These are phyloP conservation scores for Taiozyma sp. DNA, from an alignment of 1,139 yeast species.

Conservation along the genomic window DNA sequence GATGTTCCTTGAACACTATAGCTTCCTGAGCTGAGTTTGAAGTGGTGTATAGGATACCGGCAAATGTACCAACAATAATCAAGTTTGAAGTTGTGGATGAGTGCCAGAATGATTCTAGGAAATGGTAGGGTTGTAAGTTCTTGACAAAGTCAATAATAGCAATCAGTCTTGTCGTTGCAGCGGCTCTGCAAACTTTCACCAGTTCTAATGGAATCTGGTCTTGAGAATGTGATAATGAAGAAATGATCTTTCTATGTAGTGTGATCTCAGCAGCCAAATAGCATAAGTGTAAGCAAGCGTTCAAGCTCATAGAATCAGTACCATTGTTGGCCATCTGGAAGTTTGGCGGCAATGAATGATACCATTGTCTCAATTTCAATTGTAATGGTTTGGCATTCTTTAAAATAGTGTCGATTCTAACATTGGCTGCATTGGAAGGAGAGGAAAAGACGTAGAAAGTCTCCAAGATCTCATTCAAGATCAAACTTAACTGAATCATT, in stretches of 20 bases:
- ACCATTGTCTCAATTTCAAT: conserved; percentile 74
- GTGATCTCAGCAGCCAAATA: conserved; percentile 87
- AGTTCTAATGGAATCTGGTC: conserved; percentile 54
- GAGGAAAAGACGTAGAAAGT: conserved; percentile 68
- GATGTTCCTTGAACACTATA: conserved; percentile 54
- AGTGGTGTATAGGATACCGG: conserved; percentile 67
- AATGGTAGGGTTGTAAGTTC: conserved; percentile 72
- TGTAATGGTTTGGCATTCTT: conserved; percentile 82
- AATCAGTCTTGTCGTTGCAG: conserved; percentile 72
- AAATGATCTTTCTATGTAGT: conserved; percentile 70
- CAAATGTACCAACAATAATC: conserved; percentile 81
- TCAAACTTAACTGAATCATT: conserved; percentile 61
- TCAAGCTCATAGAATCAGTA: conserved; percentile 36
- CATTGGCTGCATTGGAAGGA: conserved; percentile 35
- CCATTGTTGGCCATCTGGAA: conserved; percentile 41
- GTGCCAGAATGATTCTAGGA: conserved; percentile 79
- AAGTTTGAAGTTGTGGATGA: conserved; percentile 72
- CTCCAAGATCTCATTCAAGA: conserved; percentile 66
- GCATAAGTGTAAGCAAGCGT: conserved; percentile 76
- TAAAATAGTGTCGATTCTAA: conserved; percentile 57
- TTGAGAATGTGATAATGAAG: conserved; percentile 6
- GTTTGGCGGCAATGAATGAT: conserved; percentile 66
- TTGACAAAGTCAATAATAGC: conserved; percentile 81
- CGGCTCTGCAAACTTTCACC: conserved; percentile 68
- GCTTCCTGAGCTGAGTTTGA: conserved; percentile 58